Percentiles rank a stretch among this genome's conserved stretches.
Evolutionary conservation across 768 basidiomycete species (phyloP).

Genomic region (Vararia minispora): DNA sequence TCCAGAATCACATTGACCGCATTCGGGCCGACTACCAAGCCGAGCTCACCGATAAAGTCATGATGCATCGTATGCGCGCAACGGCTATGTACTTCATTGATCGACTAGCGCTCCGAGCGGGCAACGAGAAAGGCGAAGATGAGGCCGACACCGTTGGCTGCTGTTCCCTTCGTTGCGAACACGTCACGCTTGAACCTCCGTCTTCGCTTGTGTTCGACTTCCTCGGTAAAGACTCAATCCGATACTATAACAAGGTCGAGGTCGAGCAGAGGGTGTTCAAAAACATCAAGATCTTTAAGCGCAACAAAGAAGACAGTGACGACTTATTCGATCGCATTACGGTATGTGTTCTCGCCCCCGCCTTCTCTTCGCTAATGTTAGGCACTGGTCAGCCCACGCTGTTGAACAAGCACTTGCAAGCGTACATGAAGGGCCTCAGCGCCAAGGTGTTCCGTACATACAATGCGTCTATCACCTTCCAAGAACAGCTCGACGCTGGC

Average conservation of each 20-base stretch:
- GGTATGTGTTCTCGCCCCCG: conserved; percentile 35
- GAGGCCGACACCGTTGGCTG: conserved; percentile 99
- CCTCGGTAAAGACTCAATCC: conserved; percentile 97
- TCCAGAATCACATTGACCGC: conserved; percentile 77
- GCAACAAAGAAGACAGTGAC: conserved; percentile 80
- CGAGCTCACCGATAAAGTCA: conserved; percentile 83
- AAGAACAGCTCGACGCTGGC: conserved; percentile 73
- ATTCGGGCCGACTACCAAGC: conserved; percentile 82
- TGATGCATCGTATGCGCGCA: conserved; percentile 93
- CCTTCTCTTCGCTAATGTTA: conserved; percentile 12
- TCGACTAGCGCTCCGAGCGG: conserved; percentile 90
- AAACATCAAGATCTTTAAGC: conserved; percentile 96
- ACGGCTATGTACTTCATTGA: conserved; percentile 99
- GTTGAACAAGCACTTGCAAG: conserved; percentile 86
- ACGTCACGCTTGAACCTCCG: conserved; percentile 85
- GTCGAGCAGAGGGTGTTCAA: conserved; percentile 94
- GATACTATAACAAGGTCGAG: conserved; percentile 86
- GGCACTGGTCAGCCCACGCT: conserved; percentile 48
- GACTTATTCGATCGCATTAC: conserved; percentile 91
- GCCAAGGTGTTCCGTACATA: conserved; percentile 99
- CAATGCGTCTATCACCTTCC: conserved; percentile 96
- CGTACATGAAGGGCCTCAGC: conserved; percentile 95
- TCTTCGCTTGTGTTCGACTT: conserved; percentile 92
- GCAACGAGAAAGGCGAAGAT: conserved; percentile 99
- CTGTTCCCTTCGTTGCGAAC: conserved; percentile 94